These are phyloP conservation scores for Aspergillus thermomutatus DNA, from an alignment of 2,329 filamentous ascomycete species.

Conservation along the genomic window DNA sequence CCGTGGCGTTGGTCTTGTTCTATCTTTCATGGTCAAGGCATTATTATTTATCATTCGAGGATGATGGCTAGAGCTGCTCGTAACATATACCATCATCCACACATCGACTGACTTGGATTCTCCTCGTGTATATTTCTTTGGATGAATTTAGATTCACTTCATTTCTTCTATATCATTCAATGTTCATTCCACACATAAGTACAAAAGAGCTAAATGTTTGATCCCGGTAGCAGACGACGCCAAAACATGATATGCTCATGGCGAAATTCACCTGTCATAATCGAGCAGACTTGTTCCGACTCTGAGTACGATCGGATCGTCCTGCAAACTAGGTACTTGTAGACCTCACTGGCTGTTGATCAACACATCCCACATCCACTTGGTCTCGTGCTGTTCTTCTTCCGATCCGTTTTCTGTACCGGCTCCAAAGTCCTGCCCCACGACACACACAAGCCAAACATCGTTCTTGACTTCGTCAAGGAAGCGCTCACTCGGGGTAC, in stretches of 20 bases:
- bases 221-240: background rate
- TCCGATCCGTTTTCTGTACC: constrained; percentile 37
- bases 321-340: too few relatives aligned
- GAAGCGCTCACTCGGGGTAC: constrained; percentile 67
- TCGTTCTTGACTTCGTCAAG: constrained; percentile 66
- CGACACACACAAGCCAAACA: constrained; percentile 78
- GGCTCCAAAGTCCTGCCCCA: constrained; percentile 45
- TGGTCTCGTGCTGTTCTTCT: constrained; percentile 38
- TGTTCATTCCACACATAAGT: background rate
- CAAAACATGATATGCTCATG: background rate
- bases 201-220: background rate
- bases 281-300: too few relatives aligned
- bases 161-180: background rate
- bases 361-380: constrained; percentile 40
- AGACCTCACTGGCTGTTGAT: constrained; percentile 22
- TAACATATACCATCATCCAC: background rate
- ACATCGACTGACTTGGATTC: background rate
- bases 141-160: background rate
- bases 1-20: background rate
- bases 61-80: too few relatives aligned
- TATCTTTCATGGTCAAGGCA: background rate
- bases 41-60: background rate
- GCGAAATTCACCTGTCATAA: background rate
- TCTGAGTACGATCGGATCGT: too few relatives aligned
- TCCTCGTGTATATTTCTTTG: background rate